Evolutionary conservation across 2,329 filamentous ascomycete genomes (phyloP), one percentile per base, ranked within the genome.

Genomic region (Trichoderma asperellum): DNA sequence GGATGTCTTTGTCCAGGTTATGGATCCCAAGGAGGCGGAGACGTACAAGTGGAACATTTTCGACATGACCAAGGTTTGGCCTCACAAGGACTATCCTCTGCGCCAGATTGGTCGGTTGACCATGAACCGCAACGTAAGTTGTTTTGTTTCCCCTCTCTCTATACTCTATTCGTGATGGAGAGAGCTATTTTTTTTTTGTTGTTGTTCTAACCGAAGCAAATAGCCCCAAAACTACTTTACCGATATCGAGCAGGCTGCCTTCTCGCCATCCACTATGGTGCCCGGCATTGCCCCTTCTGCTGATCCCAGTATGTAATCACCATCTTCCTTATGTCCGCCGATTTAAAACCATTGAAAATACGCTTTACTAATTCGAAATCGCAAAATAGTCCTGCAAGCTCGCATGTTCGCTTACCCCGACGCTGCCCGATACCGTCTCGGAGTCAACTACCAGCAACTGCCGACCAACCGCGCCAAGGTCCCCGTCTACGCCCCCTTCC

Each of bases 31-130:
- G 68, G 79, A 87, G 55, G 85, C 85, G 2, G 83, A 84, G 63
- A 81, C 52, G 21, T 64, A 66, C 37, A 43, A 87, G 24, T 91
- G 91, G 73, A 90, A 92, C 72, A 78, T 92, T 16, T 80, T 92
- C 0, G 91, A 93, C 73, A 86, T 90, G 0, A 92, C 91, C 43
- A 92, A 92, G 80, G 86, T 92, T 69, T 85, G 92, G 52, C 90
- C 91, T 0, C 88, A 91, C 72, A 89, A 92, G 71, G 76, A 87
- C 5, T 89, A 89, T 1, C 91, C 91, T 1, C 83, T 92, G 68
- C 87, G 87, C 5, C 84, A 85, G 60, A 79, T 93, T 12, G 91
- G 91, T 61, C 87, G 89, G 73, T 83, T 93, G 77, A 89, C 88
- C 43, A 78, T 93, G 21, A 89, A 92, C 78, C 85, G 85, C 43